These are phyloP conservation scores for Chlorella sorokiniana DNA, from an alignment of 139 green algal genomes.

Conservation along the genomic window DNA sequence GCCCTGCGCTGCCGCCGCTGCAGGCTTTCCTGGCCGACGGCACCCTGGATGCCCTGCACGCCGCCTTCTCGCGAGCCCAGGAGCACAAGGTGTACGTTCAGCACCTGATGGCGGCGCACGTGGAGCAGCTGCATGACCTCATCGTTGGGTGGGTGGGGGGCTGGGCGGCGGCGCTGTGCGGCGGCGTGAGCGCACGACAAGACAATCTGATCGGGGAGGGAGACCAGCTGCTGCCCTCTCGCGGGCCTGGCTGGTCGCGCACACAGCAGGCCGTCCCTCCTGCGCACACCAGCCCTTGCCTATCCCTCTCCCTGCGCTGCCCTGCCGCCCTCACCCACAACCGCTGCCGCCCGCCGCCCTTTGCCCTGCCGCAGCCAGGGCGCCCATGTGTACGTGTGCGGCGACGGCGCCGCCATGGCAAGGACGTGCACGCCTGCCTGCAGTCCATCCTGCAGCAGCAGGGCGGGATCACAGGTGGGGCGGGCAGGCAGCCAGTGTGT, in stretches of 20 bases:
- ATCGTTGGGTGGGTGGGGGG: constrained; percentile 8
- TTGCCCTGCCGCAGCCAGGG: constrained; percentile 42
- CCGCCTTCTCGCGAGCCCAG: constrained; percentile 80
- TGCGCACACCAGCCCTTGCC: background rate
- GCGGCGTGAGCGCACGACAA: background rate
- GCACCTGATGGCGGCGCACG: constrained; percentile 77
- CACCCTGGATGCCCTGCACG: constrained; percentile 71
- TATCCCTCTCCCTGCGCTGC: background rate
- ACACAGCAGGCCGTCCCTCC: too few species aligned
- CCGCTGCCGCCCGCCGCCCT: too few species aligned
- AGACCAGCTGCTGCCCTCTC: too few species aligned
- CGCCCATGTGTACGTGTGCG: constrained; percentile 82
- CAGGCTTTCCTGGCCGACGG: constrained; percentile 67
- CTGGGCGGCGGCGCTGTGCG: background rate
- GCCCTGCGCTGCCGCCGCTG: background rate
- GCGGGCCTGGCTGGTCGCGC: too few species aligned
- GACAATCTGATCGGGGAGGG: too few species aligned
- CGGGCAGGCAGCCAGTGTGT: background rate
- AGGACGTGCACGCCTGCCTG: constrained; percentile 88
- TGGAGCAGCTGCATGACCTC: constrained; percentile 49
- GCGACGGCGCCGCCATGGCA: constrained; percentile 91
- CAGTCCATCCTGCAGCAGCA: constrained; percentile 57
- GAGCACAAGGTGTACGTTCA: constrained; percentile 85
- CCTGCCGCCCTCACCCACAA: background rate
- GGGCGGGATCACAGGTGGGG: constrained; percentile 41